These are phyloP conservation scores for Nicotiana tabacum DNA, from an alignment of 257 asterid genomes.

Conservation along the genomic window DNA sequence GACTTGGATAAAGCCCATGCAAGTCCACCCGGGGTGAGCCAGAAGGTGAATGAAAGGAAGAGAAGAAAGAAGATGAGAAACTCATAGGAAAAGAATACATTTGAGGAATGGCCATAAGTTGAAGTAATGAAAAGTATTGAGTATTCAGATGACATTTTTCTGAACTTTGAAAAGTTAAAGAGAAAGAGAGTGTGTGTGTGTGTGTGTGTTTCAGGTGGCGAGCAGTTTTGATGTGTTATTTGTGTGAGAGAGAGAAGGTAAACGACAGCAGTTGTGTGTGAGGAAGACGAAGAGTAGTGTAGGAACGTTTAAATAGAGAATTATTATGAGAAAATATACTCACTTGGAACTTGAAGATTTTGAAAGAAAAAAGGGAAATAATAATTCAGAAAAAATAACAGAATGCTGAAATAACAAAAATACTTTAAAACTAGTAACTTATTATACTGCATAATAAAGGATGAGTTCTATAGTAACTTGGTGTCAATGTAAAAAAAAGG, in stretches of 20 bases:
- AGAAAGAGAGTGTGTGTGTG: no score
- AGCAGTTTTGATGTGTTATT: not conserved
- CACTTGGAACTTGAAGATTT: no score
- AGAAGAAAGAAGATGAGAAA: constrained; percentile 29
- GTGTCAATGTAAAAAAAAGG: no score
- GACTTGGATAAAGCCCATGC: constrained; percentile 66
- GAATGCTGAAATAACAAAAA: no score
- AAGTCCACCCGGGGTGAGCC: constrained; percentile 76
- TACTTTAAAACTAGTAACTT: no score
- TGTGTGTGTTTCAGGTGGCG: not conserved
- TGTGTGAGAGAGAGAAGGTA: not conserved
- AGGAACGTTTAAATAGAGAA: constrained; percentile 39
- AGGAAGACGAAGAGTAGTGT: constrained; percentile 31
- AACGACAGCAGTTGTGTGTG: constrained; percentile 19
- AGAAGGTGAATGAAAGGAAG: constrained; percentile 44
- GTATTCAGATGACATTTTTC: constrained; percentile 39
- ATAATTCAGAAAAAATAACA: no score
- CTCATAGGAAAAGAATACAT: constrained; percentile 10
- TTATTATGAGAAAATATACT: not conserved
- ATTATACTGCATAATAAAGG: no score
- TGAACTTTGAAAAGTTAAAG: not conserved
- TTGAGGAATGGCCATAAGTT: constrained; percentile 10
- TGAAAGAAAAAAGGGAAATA: no score
- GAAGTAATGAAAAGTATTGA: constrained; percentile 32
- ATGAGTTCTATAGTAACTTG: no score